Conservation (phyloP, 2,329 filamentous ascomycete genomes). For the Hypoxylon sp. region DNA sequence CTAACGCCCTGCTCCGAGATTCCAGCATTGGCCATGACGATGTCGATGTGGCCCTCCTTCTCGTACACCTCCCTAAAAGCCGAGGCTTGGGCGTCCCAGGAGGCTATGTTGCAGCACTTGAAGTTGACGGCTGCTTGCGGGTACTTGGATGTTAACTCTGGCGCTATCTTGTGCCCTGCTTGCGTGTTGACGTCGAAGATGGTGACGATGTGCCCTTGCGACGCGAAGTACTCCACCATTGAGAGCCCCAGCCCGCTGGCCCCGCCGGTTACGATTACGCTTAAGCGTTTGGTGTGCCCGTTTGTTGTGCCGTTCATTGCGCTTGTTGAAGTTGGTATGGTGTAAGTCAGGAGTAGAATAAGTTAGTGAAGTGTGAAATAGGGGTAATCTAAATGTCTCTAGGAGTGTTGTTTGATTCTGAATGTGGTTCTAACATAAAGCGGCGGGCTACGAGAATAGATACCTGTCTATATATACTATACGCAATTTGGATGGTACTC, state of each 20-base stretch:
- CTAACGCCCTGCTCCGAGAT: constrained; percentile 60
- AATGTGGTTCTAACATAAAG: constrained; percentile 4
- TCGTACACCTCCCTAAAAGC: constrained; percentile 55
- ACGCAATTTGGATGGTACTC: neutral
- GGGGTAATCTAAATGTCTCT: neutral
- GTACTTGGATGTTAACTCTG: constrained; percentile 49
- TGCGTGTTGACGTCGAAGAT: constrained; percentile 55
- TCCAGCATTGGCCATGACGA: constrained; percentile 66
- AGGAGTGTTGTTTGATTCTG: constrained; percentile 10
- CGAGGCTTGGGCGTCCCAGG: constrained; percentile 56
- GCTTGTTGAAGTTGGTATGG: neutral
- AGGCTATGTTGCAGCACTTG: constrained; percentile 56
- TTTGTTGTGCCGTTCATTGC: constrained; percentile 34
- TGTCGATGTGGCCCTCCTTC: constrained; percentile 58
- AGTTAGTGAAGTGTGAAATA: neutral
- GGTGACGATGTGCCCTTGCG: constrained; percentile 53
- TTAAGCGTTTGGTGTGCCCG: constrained; percentile 35
- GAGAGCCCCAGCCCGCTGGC: constrained; percentile 56
- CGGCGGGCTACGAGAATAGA: neutral
- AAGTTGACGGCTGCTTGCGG: constrained; percentile 52
- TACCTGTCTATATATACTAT: constrained; percentile 12
- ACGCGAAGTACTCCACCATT: constrained; percentile 56
- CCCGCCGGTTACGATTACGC: constrained; percentile 56
- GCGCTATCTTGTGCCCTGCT: constrained; percentile 47
- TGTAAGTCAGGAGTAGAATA: constrained; percentile 1